Evolutionary conservation across 176 grass and related monocot genomes (phyloP).

Genomic region (Oryza glaberrima): DNA sequence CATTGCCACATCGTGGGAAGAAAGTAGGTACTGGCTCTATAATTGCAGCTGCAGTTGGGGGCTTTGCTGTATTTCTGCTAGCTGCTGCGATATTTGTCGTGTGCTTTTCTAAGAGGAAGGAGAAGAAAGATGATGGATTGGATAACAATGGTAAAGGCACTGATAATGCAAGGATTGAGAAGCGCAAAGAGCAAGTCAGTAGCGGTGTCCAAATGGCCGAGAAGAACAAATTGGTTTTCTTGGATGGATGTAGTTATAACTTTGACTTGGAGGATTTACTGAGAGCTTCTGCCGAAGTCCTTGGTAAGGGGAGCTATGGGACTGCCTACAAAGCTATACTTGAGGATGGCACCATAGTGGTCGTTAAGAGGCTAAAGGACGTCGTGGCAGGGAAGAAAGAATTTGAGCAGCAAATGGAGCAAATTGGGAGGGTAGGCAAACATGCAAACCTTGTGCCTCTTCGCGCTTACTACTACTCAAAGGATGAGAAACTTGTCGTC

Average conservation of each 20-base stretch:
- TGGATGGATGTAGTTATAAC: constrained; percentile 87
- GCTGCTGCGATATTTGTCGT: constrained; percentile 54
- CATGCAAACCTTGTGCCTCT: constrained; percentile 70
- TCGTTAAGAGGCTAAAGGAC: constrained; percentile 97
- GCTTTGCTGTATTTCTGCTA: constrained; percentile 69
- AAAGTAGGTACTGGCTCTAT: constrained; percentile 63
- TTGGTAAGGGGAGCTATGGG: constrained; percentile 93
- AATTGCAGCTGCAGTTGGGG: constrained; percentile 63
- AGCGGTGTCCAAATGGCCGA: constrained; percentile 87
- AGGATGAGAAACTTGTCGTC: constrained; percentile 98
- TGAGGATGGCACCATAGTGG: constrained; percentile 79
- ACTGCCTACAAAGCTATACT: constrained; percentile 94
- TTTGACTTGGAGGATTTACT: constrained; percentile 96
- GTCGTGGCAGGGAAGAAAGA: constrained; percentile 88
- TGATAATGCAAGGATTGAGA: constrained; percentile 55
- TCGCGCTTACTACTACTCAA: constrained; percentile 96
- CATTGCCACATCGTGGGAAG: constrained; percentile 43
- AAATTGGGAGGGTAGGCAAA: constrained; percentile 75
- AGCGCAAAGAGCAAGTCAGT: constrained; percentile 76
- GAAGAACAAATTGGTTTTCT: constrained; percentile 93
- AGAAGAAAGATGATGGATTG: constrained; percentile 44
- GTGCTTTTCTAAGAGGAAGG: constrained; percentile 81
- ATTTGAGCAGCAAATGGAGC: constrained; percentile 98
- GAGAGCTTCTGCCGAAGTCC: constrained; percentile 92
- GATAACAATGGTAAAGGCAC: constrained; percentile 44